Percentiles rank a stretch among this genome's conserved stretches.
These are phyloP conservation scores for Tolypocladium tropicale DNA, from an alignment of 2,329 filamentous ascomycete species.

Conservation along the genomic window DNA sequence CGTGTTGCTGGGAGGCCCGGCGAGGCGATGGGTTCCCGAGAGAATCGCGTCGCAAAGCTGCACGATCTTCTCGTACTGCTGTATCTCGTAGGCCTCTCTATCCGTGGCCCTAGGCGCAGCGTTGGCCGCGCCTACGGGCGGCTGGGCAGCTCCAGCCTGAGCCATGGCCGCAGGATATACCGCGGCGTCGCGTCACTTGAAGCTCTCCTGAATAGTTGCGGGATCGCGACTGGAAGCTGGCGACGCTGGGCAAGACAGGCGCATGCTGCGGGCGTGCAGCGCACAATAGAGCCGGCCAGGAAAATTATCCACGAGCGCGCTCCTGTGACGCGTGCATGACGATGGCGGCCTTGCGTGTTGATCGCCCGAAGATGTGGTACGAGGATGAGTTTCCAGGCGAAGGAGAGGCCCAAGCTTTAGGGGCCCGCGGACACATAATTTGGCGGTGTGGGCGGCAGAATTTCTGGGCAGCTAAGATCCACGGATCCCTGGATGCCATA, in stretches of 20 bases:
- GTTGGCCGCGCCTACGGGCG: constrained; percentile 7
- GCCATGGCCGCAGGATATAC: constrained; percentile 15
- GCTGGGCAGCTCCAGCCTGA: constrained; percentile 10
- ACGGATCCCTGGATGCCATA: too few species aligned
- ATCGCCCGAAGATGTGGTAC: neutral
- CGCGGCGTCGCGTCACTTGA: constrained; percentile 1
- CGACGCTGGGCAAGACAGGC: neutral
- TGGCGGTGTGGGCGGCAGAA: constrained; percentile 21
- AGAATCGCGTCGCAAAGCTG: constrained; percentile 72
- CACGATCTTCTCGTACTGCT: constrained; percentile 71
- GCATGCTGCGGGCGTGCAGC: constrained; percentile 1
- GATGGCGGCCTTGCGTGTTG: neutral
- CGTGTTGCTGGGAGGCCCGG: constrained; percentile 42
- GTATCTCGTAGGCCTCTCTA: constrained; percentile 45
- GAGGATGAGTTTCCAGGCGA: neutral
- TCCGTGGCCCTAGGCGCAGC: constrained; percentile 22
- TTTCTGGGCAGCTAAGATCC: too few species aligned
- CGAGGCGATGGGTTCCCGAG: constrained; percentile 60
- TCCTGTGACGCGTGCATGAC: neutral
- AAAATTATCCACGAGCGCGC: neutral
- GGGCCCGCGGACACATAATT: constrained; percentile 9
- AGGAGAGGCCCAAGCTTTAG: neutral
- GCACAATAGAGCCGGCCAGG: neutral
- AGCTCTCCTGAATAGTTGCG: neutral
- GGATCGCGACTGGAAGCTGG: neutral